Conservation (phyloP, 352 stramenopile species). For the Pythium dissotocum region DNA sequence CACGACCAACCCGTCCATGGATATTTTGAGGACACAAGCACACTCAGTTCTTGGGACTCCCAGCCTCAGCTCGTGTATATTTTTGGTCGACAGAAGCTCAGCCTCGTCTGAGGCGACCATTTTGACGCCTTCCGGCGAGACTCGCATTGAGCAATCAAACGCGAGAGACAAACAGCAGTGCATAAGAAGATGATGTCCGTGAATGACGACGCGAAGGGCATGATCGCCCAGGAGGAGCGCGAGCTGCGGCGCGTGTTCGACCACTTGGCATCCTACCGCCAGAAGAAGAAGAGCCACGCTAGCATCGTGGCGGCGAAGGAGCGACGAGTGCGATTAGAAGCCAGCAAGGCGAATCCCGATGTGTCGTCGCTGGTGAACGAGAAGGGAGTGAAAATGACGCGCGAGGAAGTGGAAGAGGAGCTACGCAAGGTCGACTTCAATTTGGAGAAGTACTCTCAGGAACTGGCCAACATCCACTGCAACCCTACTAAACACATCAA, state of each 20-base stretch:
- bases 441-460: conserved; percentile 49
- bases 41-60: background rate
- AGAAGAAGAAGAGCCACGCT: conserved; percentile 76
- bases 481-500: conserved; percentile 78
- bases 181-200: conserved; percentile 60
- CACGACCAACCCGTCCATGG: background rate
- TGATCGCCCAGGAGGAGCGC: conserved; percentile 94
- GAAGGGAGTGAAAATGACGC: conserved; percentile 74
- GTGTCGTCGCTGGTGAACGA: conserved; percentile 78
- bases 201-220: conserved; percentile 75
- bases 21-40: background rate
- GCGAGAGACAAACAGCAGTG: background rate
- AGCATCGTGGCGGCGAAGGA: conserved; percentile 52
- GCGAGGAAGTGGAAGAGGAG: conserved; percentile 79
- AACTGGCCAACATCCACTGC: conserved; percentile 56
- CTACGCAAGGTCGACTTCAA: conserved; percentile 59
- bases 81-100: background rate
- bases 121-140: background rate
- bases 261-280: conserved; percentile 89
- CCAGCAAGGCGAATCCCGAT: conserved; percentile 66
- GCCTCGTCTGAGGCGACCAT: background rate
- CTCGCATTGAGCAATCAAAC: background rate
- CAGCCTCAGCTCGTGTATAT: background rate
- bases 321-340: conserved; percentile 57
- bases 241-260: conserved; percentile 95